These are phyloP conservation scores for Lactifluus echinatus DNA, from an alignment of 768 basidiomycete species.

Conservation along the genomic window DNA sequence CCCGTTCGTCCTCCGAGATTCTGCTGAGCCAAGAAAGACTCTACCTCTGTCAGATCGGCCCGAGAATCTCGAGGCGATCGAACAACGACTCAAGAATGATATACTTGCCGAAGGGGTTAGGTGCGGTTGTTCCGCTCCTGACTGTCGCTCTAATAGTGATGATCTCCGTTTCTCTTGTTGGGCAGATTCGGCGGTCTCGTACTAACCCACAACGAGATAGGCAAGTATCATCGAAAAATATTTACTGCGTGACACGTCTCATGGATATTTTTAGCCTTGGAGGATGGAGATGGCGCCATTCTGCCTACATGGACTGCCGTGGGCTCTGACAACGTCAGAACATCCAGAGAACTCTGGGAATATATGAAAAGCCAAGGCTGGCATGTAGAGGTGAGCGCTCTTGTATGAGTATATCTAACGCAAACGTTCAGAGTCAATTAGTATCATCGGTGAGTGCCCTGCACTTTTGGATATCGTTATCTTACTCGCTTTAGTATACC, in stretches of 20 bases:
- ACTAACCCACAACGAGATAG: conserved; percentile 89
- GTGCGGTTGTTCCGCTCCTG: conserved; percentile 31
- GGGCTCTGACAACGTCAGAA: conserved; percentile 74
- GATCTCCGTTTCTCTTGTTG: background rate
- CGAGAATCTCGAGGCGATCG: conserved; percentile 91
- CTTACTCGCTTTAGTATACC: conserved; percentile 54
- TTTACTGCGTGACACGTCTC: background rate
- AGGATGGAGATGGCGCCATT: conserved; percentile 70
- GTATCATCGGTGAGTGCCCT: conserved; percentile 60
- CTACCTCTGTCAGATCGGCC: conserved; percentile 84
- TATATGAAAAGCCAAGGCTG: conserved; percentile 73
- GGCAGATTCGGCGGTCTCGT: conserved; percentile 83
- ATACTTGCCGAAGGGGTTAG: conserved; percentile 77
- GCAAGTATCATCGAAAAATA: conserved; percentile 31
- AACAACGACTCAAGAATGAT: conserved; percentile 79
- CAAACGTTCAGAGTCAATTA: conserved; percentile 23
- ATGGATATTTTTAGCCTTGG: conserved; percentile 31
- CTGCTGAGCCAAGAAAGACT: conserved; percentile 70
- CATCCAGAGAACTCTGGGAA: conserved; percentile 81
- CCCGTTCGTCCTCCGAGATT: conserved; percentile 88
- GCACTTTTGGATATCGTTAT: background rate
- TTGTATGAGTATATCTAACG: conserved; percentile 1
- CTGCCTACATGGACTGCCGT: conserved; percentile 92
- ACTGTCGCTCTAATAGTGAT: background rate
- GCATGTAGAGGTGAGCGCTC: conserved; percentile 70